Conservation (phyloP, 2,329 filamentous ascomycete genomes). For the Pseudogymnoascus sp. region DNA sequence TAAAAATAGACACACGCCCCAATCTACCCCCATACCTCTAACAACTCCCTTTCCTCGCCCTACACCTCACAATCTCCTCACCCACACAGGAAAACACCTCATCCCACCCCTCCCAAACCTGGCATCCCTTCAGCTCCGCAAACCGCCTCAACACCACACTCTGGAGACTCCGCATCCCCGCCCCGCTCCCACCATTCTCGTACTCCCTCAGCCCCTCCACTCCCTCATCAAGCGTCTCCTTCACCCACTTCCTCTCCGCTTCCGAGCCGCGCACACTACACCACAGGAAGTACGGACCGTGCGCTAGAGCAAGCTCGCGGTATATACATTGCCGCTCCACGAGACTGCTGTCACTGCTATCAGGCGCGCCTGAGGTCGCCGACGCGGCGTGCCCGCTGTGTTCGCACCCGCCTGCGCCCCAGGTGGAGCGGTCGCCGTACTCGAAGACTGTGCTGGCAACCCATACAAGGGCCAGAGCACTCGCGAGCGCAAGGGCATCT, state of each 20-base stretch:
- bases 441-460: not conserved
- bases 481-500: not conserved
- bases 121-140: not conserved
- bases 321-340: not conserved
- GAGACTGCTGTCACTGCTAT: not conserved
- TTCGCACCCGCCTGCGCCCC: not conserved
- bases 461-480: not conserved
- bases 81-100: not conserved
- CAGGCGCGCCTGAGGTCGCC: not conserved
- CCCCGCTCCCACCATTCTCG: not conserved
- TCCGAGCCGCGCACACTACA: not conserved
- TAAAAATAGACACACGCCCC: not conserved
- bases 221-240: not conserved
- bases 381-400: not conserved
- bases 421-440: not conserved
- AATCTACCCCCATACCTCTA: not conserved
- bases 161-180: not conserved
- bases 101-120: not conserved
- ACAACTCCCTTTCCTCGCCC: not conserved
- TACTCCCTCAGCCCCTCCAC: not conserved
- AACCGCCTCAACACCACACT: not conserved
- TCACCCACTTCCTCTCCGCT: not conserved
- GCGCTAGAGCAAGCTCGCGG: not conserved
- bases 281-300: conserved; percentile 2
- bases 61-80: not conserved